Percentiles rank a stretch among this genome's conserved stretches.
Evolutionary conservation across 306 rosid genomes (phyloP).

Genomic region (Begonia loranthoides): DNA sequence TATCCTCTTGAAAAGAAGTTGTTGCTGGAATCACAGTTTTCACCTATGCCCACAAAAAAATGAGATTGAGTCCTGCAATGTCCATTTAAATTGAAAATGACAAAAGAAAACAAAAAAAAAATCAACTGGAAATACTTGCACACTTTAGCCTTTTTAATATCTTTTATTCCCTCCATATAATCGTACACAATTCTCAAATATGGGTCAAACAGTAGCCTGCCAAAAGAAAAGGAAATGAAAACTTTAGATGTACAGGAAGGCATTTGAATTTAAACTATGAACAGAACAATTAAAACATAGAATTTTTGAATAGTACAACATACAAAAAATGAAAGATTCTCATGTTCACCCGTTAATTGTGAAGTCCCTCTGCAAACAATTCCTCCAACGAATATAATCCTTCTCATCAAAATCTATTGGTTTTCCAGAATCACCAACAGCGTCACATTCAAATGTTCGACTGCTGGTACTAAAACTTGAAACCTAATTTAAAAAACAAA

Average conservation of each 20-base stretch:
- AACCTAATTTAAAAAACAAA: conserved; percentile 29
- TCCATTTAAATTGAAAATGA: too few relatives aligned
- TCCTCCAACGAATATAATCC: conserved; percentile 73
- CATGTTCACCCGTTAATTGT: conserved; percentile 74
- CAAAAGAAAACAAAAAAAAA: too few relatives aligned
- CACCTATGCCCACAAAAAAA: conserved; percentile 46
- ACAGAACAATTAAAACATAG: background rate
- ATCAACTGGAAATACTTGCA: conserved; percentile 23
- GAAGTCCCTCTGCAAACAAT: conserved; percentile 74
- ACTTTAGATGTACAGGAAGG: conserved; percentile 4
- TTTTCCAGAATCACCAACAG: conserved; percentile 17
- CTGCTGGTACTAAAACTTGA: conserved; percentile 65
- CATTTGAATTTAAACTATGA: background rate
- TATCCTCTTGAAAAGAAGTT: conserved; percentile 72
- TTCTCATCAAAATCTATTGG: conserved; percentile 39
- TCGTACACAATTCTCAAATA: conserved; percentile 50
- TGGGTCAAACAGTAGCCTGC: conserved; percentile 86
- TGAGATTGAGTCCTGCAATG: too few relatives aligned
- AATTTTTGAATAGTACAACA: conserved; percentile 1
- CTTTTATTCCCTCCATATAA: conserved; percentile 81
- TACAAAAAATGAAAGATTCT: conserved; percentile 18
- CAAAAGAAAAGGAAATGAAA: conserved; percentile 12
- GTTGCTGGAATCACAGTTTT: conserved; percentile 60
- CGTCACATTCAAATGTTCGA: conserved; percentile 10
- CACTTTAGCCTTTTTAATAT: conserved; percentile 55